Evolutionary conservation across 345 rosid genomes (phyloP), one percentile per base, ranked within the genome.

Genomic region (Pelargonium nanum): DNA sequence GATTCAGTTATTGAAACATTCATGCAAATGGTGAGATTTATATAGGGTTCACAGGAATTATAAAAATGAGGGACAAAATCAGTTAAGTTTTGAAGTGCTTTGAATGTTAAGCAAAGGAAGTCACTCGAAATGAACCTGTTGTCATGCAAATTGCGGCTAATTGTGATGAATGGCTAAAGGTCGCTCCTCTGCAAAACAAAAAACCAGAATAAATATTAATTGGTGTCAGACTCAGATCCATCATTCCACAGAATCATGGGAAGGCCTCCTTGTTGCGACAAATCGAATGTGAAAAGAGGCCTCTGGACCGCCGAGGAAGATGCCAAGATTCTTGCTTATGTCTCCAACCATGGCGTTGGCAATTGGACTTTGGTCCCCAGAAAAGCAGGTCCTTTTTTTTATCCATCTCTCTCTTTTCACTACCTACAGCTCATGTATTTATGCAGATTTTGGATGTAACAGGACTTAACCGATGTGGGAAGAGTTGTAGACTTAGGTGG

Each of bases 401-500:
- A 16, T 40, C 1, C n/a, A 26, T 59, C 23, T 4, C 45, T 1
- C 48, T 1, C 1, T 12, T 2, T 59, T 19, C 5, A 16, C n/a
- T 19, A 26, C 59, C 55, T 51, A 12, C 7, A 25, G 12, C 24
- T 44, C 63, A 21, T 64, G 32, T 15, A 22, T 48, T 28, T 54
- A 23, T 71, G 26, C 75, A 86, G 90, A 54, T 24, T 48, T 55
- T 25, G 16, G 53, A 26, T 5, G 10, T 2, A 21, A 3, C 28
- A 55, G 57, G 89, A 58, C 81, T 84, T 59, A 56, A 76, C 61
- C 82, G 91, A 72, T 85, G 93, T 50, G 95, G 95, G 21, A 89
- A 86, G 77, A 86, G 85, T 68, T 82, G 91, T 81, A 81, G 89
- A 69, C 91, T 86, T 7, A 72, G 87, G 63, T 82, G 89, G 94